Base-by-base conservation (phyloP, 2,329 filamentous ascomycete species). In the Eurotiales sp. region DNA sequence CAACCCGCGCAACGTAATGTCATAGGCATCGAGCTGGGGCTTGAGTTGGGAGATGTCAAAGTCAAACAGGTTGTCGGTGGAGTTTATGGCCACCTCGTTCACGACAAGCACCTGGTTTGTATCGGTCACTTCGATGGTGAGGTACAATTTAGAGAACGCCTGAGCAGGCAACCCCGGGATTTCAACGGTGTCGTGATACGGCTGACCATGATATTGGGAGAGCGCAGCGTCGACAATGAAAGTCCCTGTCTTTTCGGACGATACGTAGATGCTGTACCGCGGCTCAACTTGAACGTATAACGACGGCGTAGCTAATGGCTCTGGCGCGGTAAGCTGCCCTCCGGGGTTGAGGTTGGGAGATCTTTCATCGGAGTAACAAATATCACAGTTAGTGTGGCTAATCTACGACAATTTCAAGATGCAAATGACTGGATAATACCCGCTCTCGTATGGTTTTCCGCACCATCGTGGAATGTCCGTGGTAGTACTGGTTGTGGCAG, bases 141-240 rank as follows among this genome's bases (percentile, higher is more conserved):
- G 49, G 25, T 44, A 53, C n/a, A 53, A 17, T 6, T 53, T 40
- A 3, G 21, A 44, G 29, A 53, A 53, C 3, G 40, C 40, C 45
- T 45, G 23, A 8, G 37, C n/a, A 15, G n/a, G 17, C 29, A 36
- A 32, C 3, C 46, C 51, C 23, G 37, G 32, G 6, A 37, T 19
- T 17, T 41, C 23, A 14, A 46, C 40, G 12, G 39, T 37, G 2
- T 53, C 43, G 27, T n/a, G 41, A 42, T 53, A 53, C 5, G 32
- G 30, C 8, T 40, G 37, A 23, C 51, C 51, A 46, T 53, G 46
- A 15, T 53, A 49, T 12, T 22, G 14, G 1, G 51, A 53, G 14
- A 53, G 32, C 14, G 51, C 40, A 15, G 51, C 46, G n/a, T 53
- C 51, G 25, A 53, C 51, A n/a, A 53, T 53, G 32, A 53, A 53